phyloP scores from a whole-genome alignment of 768 basidiomycete genomes.

The Naganishia vishniacii region DNA sequence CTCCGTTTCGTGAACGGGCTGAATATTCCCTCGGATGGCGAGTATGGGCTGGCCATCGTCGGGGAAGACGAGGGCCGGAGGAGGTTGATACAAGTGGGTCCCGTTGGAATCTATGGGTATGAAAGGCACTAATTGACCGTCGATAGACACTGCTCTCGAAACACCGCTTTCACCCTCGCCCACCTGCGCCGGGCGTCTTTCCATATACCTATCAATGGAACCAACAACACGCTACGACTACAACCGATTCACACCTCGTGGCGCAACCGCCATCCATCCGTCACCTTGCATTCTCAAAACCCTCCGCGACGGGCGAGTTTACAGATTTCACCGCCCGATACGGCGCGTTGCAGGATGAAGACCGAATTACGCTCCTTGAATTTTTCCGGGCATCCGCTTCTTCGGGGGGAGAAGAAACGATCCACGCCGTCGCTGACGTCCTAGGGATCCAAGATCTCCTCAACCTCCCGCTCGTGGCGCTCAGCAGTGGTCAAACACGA shows the following conservation, averaged over 20 bases:
- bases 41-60: conserved; percentile 68
- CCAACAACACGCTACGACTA: conserved; percentile 29
- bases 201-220: conserved; percentile 58
- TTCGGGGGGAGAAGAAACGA: conserved; percentile 19
- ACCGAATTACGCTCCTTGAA: conserved; percentile 68
- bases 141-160: conserved; percentile 63
- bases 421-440: conserved; percentile 27
- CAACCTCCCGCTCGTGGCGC: conserved; percentile 74
- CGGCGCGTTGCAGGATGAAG: conserved; percentile 78
- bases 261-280: conserved; percentile 58
- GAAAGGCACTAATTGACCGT: background rate
- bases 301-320: conserved; percentile 59
- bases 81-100: conserved; percentile 62
- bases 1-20: conserved; percentile 19
- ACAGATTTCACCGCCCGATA: conserved; percentile 91
- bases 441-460: conserved; percentile 63
- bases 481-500: conserved; percentile 88
- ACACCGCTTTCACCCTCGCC: conserved; percentile 62
- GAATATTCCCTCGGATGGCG: conserved; percentile 9
- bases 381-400: conserved; percentile 51
- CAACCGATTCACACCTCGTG: conserved; percentile 48
- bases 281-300: conserved; percentile 48
- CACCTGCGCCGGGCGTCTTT: conserved; percentile 66
- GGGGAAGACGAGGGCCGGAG: conserved; percentile 64
- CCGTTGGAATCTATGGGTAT: no score